Percentiles rank a stretch among this genome's conserved stretches.
These are phyloP conservation scores for Corinectria fuckeliana DNA, from an alignment of 2,329 filamentous ascomycete species.

Conservation along the genomic window DNA sequence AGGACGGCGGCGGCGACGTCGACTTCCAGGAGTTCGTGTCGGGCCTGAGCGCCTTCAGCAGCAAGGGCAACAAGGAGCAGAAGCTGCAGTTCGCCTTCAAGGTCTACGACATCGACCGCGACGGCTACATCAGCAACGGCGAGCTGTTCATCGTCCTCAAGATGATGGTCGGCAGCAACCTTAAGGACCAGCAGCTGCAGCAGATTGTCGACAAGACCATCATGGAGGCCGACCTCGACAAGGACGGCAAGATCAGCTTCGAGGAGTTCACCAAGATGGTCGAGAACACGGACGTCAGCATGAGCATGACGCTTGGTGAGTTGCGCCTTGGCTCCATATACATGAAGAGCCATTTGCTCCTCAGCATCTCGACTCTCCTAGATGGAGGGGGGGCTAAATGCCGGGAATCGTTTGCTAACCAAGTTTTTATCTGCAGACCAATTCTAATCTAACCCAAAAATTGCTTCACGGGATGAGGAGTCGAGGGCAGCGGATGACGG, in stretches of 20 bases:
- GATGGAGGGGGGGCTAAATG: no score
- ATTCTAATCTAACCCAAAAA: constrained; percentile 25
- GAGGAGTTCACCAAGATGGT: constrained; percentile 99
- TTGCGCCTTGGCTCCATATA: constrained; percentile 26
- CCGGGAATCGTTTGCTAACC: constrained; percentile 15
- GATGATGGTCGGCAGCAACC: constrained; percentile 99
- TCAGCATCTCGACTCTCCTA: not conserved
- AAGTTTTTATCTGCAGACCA: constrained; percentile 22
- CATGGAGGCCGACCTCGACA: constrained; percentile 97
- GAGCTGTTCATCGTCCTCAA: constrained; percentile 99
- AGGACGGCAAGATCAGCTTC: constrained; percentile 97
- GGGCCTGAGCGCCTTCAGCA: constrained; percentile 92
- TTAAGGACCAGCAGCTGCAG: constrained; percentile 98
- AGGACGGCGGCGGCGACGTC: constrained; percentile 96
- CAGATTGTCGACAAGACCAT: constrained; percentile 99
- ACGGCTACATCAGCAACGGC: constrained; percentile 98
- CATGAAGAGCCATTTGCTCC: not conserved
- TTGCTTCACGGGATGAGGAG: constrained; percentile 6
- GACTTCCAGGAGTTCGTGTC: constrained; percentile 99
- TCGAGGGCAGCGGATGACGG: constrained; percentile 2
- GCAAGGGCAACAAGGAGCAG: constrained; percentile 98
- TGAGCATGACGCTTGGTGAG: constrained; percentile 76
- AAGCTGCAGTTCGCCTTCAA: constrained; percentile 98
- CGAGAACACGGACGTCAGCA: constrained; percentile 84
- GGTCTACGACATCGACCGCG: constrained; percentile 98